A percentile compares a stretch with the other conserved stretches of the same genome.
Conservation (phyloP, 768 basidiomycete genomes). For the Leccinum broughii region DNA sequence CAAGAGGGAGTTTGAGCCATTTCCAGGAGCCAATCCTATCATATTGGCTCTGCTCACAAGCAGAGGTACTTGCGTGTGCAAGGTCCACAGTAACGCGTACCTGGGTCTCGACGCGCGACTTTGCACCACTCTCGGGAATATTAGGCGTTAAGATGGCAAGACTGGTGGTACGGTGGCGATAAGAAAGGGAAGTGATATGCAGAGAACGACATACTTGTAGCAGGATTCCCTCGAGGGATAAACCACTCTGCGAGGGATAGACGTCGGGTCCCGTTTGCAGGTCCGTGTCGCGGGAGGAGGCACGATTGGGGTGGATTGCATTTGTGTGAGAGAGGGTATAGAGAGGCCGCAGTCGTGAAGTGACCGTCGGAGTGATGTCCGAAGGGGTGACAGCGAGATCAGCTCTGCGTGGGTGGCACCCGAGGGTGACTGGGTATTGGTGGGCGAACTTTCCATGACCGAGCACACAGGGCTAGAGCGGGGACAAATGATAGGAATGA, state of each 20-base stretch:
- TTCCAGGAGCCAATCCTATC: conserved; percentile 89
- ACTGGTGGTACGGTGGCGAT: conserved; percentile 39
- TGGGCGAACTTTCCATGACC: conserved; percentile 19
- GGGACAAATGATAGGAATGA: not conserved
- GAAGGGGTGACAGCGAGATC: conserved; percentile 32
- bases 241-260: conserved; percentile 58
- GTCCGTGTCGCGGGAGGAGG: conserved; percentile 64
- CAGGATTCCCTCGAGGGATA: conserved; percentile 74
- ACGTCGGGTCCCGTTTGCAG: conserved; percentile 53
- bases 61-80: conserved; percentile 61
- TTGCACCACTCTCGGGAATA: conserved; percentile 79
- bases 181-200: conserved; percentile 12
- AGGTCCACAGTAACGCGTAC: conserved; percentile 82
- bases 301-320: conserved; percentile 57
- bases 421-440: conserved; percentile 9
- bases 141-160: conserved; percentile 82
- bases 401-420: conserved; percentile 39
- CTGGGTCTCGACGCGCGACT: conserved; percentile 95
- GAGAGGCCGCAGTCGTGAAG: conserved; percentile 32
- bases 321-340: conserved; percentile 38
- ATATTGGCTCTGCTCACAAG: conserved; percentile 62
- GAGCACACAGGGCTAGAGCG: conserved; percentile 20
- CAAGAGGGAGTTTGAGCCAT: conserved; percentile 78
- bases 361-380: conserved; percentile 34
- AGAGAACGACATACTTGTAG: conserved; percentile 56